These are phyloP conservation scores for Hanseniaspora valbyensis DNA, from an alignment of 805 yeast genomes.

Conservation along the genomic window DNA sequence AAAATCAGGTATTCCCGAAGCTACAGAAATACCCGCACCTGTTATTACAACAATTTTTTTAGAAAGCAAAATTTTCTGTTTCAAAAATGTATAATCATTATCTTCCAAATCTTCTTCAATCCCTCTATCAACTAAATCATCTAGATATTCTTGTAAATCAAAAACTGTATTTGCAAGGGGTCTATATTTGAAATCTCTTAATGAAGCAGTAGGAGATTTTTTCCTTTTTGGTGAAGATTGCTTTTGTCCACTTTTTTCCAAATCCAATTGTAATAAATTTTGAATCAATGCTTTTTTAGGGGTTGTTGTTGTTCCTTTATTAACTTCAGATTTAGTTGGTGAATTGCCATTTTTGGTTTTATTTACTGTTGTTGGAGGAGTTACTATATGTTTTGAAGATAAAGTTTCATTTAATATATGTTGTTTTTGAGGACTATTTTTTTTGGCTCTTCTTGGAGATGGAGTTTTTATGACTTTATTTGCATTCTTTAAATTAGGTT, in stretches of 20 bases:
- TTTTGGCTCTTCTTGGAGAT: background rate
- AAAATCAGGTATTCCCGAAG: slow-evolving; percentile 84
- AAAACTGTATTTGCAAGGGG: slow-evolving; percentile 39
- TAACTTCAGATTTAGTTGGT: too few relatives aligned
- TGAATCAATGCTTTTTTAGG: slow-evolving; percentile 10
- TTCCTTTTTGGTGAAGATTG: background rate
- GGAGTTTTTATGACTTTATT: slow-evolving; percentile 9
- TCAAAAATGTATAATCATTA: slow-evolving; percentile 36
- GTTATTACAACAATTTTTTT: slow-evolving; percentile 53
- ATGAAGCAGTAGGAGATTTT: slow-evolving; percentile 16
- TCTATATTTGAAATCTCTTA: slow-evolving; percentile 32
- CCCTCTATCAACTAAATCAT: slow-evolving; percentile 1
- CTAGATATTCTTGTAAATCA: slow-evolving; percentile 26
- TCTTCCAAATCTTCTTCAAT: slow-evolving; percentile 7
- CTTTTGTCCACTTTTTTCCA: background rate
- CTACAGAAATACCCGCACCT: slow-evolving; percentile 88
- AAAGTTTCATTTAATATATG: background rate
- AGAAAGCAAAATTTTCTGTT: slow-evolving; percentile 44
- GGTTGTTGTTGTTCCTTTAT: too few relatives aligned
- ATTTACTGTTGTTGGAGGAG: slow-evolving; percentile 8
- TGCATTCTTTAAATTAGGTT: background rate
- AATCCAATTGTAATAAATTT: slow-evolving; percentile 6
- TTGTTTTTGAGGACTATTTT: background rate
- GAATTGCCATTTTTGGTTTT: slow-evolving; percentile 1
- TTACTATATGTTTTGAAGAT: background rate